These are phyloP conservation scores for Chlorella sp. DNA, from an alignment of 139 green algal species.

Conservation along the genomic window DNA sequence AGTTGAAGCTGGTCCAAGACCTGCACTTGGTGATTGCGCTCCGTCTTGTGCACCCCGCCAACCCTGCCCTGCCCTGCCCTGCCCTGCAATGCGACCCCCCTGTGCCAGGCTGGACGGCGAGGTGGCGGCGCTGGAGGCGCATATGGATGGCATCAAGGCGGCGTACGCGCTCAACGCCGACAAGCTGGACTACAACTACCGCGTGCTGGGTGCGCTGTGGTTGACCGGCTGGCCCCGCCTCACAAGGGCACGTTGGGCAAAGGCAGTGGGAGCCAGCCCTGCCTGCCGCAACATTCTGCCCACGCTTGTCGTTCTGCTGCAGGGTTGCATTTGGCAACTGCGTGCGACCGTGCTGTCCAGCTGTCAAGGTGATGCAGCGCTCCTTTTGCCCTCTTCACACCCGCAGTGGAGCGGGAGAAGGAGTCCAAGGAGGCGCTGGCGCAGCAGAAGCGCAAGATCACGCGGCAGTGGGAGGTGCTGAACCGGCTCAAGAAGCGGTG, in stretches of 20 bases:
- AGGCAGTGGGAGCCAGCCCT: background rate
- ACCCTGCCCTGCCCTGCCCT: background rate
- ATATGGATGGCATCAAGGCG: slow-evolving; percentile 15
- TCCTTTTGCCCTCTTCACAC: background rate
- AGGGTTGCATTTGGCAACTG: too few species aligned
- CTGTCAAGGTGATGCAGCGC: too few species aligned
- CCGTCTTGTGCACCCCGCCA: too few species aligned
- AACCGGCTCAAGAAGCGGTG: slow-evolving; percentile 19
- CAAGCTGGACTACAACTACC: slow-evolving; percentile 45
- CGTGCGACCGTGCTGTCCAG: too few species aligned
- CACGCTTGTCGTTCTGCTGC: background rate
- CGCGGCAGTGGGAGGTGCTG: slow-evolving; percentile 30
- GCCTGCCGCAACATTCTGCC: background rate
- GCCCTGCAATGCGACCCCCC: background rate
- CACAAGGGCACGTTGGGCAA: background rate
- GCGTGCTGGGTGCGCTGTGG: slow-evolving; percentile 34
- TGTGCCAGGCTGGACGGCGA: slow-evolving; percentile 15
- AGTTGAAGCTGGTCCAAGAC: background rate
- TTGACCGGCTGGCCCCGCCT: background rate
- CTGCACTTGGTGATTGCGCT: background rate
- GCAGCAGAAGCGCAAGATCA: slow-evolving; percentile 37
- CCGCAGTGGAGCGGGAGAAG: slow-evolving; percentile 31
- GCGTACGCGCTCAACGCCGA: slow-evolving; percentile 24
- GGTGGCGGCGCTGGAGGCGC: slow-evolving; percentile 18
- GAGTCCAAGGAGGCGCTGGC: slow-evolving; percentile 38